A percentile compares a stretch with the other conserved stretches of the same genome.
Conservation (phyloP, 192 early-diverging fungal species). For the Backusella mclennaniae region DNA sequence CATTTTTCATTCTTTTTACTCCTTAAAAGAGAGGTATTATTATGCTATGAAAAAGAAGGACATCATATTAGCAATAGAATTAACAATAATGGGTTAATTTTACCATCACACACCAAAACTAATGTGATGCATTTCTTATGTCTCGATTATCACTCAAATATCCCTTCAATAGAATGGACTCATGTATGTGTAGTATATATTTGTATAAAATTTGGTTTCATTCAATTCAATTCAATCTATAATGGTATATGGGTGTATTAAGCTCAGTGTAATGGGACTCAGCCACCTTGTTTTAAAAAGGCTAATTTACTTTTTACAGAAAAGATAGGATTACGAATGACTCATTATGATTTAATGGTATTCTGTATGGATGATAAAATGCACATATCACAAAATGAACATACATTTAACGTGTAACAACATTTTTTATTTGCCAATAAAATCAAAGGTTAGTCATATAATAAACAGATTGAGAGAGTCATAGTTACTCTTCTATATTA, state of each 20-base stretch:
- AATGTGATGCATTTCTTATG: neutral
- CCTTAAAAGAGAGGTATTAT: neutral
- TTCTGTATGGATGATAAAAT: neutral
- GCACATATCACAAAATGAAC: neutral
- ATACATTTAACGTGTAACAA: no score
- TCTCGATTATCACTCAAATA: neutral
- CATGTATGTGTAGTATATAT: neutral
- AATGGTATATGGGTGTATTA: neutral
- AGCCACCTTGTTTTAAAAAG: neutral
- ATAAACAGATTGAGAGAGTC: no score
- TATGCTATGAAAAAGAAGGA: neutral
- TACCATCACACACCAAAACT: neutral
- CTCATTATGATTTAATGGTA: neutral
- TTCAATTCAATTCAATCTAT: neutral
- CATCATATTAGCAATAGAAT: neutral
- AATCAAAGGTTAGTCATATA: no score
- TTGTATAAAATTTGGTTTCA: neutral
- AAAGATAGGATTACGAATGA: neutral
- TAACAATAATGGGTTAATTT: neutral
- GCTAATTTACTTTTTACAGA: neutral
- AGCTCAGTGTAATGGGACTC: neutral
- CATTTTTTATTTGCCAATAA: no score
- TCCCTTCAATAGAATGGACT: neutral
- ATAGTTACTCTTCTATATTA: no score
- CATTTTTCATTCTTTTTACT: neutral